A percentile compares a stretch with the other conserved stretches of the same genome.
phyloP scores from a whole-genome alignment of 495 filamentous ascomycete genomes.

The Cetradonia linearis region DNA sequence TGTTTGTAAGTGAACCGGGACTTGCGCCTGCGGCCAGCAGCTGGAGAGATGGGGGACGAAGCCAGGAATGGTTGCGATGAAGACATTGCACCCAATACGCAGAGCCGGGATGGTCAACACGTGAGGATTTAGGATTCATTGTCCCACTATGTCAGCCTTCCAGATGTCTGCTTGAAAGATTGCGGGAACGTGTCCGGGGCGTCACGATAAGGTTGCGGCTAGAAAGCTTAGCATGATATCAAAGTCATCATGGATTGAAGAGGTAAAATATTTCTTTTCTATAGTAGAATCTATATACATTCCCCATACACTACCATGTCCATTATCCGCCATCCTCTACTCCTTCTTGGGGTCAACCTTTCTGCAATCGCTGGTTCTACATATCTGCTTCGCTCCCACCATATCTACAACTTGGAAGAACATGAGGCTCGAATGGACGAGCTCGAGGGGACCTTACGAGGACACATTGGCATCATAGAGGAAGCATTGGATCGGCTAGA shows the following conservation, averaged over 20 bases:
- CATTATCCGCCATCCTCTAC: slow-evolving; percentile 24
- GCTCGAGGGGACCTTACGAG: slow-evolving; percentile 37
- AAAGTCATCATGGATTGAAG: slow-evolving; percentile 15
- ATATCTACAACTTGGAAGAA: slow-evolving; percentile 36
- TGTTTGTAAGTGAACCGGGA: slow-evolving; percentile 81
- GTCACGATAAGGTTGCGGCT: slow-evolving; percentile 9
- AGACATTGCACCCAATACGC: slow-evolving; percentile 25
- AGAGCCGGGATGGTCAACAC: neutral
- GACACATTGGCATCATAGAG: slow-evolving; percentile 39
- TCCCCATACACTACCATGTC: slow-evolving; percentile 22
- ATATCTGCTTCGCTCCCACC: slow-evolving; percentile 30
- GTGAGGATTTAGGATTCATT: neutral
- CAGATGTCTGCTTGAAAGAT: neutral
- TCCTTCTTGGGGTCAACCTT: slow-evolving; percentile 29
- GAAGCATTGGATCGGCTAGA: slow-evolving; percentile 34
- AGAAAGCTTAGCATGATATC: slow-evolving; percentile 11
- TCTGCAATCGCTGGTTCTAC: slow-evolving; percentile 30
- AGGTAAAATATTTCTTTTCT: neutral
- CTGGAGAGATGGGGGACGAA: slow-evolving; percentile 33
- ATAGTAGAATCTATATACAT: neutral
- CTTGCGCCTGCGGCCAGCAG: slow-evolving; percentile 32
- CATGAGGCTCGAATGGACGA: slow-evolving; percentile 40
- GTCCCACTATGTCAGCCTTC: neutral
- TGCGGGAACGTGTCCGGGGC: neutral
- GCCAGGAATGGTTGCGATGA: slow-evolving; percentile 35